Conservation (phyloP, 106 monocot genomes). For the Agapanthus africanus region DNA sequence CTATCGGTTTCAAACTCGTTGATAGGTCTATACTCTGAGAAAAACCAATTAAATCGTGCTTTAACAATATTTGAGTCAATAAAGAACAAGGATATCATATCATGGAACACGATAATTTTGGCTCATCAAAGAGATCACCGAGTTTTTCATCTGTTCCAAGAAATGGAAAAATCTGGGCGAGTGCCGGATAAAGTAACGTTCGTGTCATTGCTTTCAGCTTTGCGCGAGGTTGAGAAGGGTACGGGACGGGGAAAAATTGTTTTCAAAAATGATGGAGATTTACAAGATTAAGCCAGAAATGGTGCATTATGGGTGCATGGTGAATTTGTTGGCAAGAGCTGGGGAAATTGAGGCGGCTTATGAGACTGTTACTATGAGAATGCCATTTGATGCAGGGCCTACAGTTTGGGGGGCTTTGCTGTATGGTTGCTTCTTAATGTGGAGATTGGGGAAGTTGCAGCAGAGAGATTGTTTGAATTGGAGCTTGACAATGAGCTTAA, state of each 20-base stretch:
- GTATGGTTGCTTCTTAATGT: conserved; percentile 53
- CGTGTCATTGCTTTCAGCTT: conserved; percentile 52
- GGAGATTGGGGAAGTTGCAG: conserved; percentile 43
- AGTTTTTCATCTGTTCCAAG: conserved; percentile 33
- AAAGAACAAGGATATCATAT: conserved; percentile 54
- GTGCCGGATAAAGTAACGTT: conserved; percentile 67
- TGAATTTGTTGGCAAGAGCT: conserved; percentile 73
- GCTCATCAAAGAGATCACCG: conserved; percentile 29
- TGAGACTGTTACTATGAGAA: conserved; percentile 21
- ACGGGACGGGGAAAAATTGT: conserved; percentile 44
- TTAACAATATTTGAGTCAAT: conserved; percentile 44
- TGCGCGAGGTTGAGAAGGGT: conserved; percentile 61
- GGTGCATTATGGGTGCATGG: conserved; percentile 84
- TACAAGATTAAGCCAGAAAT: conserved; percentile 36
- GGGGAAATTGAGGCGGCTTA: conserved; percentile 65
- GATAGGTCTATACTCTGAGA: conserved; percentile 49
- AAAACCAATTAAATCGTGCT: conserved; percentile 11
- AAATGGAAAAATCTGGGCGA: conserved; percentile 48
- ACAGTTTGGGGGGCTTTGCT: conserved; percentile 72
- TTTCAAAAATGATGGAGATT: conserved; percentile 43
- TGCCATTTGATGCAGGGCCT: conserved; percentile 42
- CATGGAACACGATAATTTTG: conserved; percentile 77
- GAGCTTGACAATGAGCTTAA: conserved; percentile 83
- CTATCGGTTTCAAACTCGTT: conserved; percentile 60
- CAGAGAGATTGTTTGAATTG: conserved; percentile 63